These are phyloP conservation scores for Fraxinus pennsylvanica DNA, from an alignment of 257 asterid genomes.

Conservation along the genomic window DNA sequence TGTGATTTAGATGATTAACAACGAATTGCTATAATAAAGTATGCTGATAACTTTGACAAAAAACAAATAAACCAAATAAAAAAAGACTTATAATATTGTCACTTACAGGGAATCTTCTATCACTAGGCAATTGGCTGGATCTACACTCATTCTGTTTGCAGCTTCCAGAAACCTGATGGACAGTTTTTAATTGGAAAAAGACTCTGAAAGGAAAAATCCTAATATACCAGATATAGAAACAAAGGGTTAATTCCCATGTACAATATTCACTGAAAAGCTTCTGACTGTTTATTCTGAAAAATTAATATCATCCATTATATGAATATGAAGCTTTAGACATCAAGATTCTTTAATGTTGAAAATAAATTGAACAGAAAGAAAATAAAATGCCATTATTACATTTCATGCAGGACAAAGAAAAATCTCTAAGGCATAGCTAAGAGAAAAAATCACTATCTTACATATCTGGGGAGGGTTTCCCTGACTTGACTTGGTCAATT, in stretches of 20 bases:
- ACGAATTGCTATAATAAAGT: background rate
- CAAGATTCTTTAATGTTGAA: background rate
- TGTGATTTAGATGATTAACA: background rate
- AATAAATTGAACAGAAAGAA: background rate
- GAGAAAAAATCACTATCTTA: slow-evolving; percentile 36
- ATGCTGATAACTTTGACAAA: background rate
- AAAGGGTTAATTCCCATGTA: slow-evolving; percentile 8
- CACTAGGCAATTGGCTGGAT: slow-evolving; percentile 71
- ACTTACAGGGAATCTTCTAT: slow-evolving; percentile 89
- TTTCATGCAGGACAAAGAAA: slow-evolving; percentile 11
- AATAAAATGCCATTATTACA: slow-evolving; percentile 5
- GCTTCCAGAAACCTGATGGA: slow-evolving; percentile 81
- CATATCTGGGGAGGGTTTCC: slow-evolving; percentile 94
- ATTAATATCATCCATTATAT: background rate
- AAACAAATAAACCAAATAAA: background rate
- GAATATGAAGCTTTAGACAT: slow-evolving; percentile 10
- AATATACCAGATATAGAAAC: slow-evolving; percentile 7
- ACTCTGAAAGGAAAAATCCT: slow-evolving; percentile 12
- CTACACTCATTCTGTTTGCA: slow-evolving; percentile 72
- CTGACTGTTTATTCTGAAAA: background rate
- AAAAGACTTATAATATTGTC: background rate
- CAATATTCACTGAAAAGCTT: background rate
- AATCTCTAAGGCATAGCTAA: background rate
- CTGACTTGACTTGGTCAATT: slow-evolving; percentile 81
- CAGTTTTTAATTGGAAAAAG: slow-evolving; percentile 21